Evolutionary conservation across 805 yeast genomes (phyloP), one percentile per base, ranked within the genome.

Genomic region (Ogataea methanolica): DNA sequence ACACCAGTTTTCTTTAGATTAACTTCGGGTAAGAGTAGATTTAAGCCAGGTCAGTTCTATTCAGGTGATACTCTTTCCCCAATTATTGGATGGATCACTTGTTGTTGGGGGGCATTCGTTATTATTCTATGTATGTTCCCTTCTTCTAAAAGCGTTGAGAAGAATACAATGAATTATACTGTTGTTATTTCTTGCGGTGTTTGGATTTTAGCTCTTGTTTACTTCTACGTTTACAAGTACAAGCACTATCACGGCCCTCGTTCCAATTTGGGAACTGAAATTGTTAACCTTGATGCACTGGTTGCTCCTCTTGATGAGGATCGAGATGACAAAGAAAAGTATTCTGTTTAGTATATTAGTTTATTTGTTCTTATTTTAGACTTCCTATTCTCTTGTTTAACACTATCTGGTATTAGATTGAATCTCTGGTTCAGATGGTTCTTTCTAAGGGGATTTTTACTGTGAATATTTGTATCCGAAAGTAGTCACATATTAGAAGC

Each of bases 51-150:
- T 5, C 79, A 80, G 5, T 85, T 85, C 60, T 76, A 79, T 60
- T 61, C 83, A 41, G 92, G 92, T 31, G 66, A 69, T 14, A 44
- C 61, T 29, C 74, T 82, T 11, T 72, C 71, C 19, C 56, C 63
- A 9, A 62, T 80, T 36, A 77, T 78, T 44, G 57, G 63, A 15
- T 59, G 74, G 61, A 58, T 72, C 22, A 72, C 87, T 0, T 72
- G 71, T 9, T 42, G 66, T 7, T 85, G 80, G 73, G 74, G 79
- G 44, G 51, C 59, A 0, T 85, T 74, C 55, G 74, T 76, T 48
- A 78, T 83, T 34, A 66, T 80, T 19, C 64, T 84, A 65, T 70
- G 76, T 36, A 79, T 80, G 83, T 78, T 84, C 69, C 92, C 94
- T 26, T 66, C 74, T 19, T 46, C 58, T 5, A 63, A 59, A 23